Evolutionary conservation across 2,329 filamentous ascomycete genomes (phyloP), one percentile per base, ranked within the genome.

Genomic region (Stagonosporopsis tanaceti): DNA sequence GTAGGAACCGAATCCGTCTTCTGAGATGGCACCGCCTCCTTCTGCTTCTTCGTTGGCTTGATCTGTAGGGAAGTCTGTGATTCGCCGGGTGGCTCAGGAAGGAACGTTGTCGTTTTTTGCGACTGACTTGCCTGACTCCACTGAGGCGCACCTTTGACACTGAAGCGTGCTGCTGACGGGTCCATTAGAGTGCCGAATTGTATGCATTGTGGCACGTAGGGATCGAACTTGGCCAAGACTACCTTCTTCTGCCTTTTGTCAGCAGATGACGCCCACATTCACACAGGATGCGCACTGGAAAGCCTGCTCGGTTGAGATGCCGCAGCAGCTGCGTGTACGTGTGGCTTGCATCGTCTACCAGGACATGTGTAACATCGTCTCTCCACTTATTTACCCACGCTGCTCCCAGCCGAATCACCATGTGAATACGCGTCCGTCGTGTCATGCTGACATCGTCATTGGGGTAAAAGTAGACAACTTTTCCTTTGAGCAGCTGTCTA

Each of bases 361-460:
- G 83, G 46, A 96, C 79, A 76, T 97, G 92, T 0, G 90, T 96
- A 15, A 95, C 85, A 22, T 70, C 76, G 0, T 73, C 66, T 28
- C 75, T 74, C 70, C 88, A 85, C 0, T 81, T 77, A 47, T 82
- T 83, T 27, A 86, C 84, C 88, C 93, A 95, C 1, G 73, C 78
- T 1, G 89, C 94, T 40, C 94, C 94, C 12, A 75, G 60, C 48
- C 74, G 64, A 34, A 86, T 83, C 0, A 90, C 88, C 72, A 89
- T 93, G 28, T 84, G 84, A 50, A 97, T 96, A 4, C 91, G 87
- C 56, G 88, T 76, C 52, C 85, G 85, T 37, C 93, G 85, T 7
- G 85, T 81, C 11, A 85, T 84, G 30, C 88, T 85, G 44, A 90
- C 83, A 61, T 94, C 89, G 62, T 92, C 86, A 63, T 95, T 90